Percentiles rank a stretch among this genome's conserved stretches.
Conservation (phyloP, 2,329 filamentous ascomycete genomes). For the Aspergillus tamarii region DNA sequence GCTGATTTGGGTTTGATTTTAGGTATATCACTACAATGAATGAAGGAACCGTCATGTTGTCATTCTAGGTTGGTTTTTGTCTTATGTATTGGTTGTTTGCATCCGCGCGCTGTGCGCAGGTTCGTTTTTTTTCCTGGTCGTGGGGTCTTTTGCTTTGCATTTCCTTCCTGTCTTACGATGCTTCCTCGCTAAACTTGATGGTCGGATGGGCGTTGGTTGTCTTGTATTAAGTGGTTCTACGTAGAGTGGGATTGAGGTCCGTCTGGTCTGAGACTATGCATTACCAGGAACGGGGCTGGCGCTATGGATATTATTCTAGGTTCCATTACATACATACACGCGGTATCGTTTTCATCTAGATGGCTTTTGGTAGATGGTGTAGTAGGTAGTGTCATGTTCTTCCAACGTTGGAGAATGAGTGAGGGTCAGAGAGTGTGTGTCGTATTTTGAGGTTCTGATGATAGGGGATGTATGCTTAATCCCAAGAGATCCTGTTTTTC, state of each 20-base stretch:
- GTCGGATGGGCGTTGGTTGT: not conserved
- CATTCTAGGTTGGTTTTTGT: conserved; percentile 1
- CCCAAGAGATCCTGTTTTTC: conserved; percentile 37
- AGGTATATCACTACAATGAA: conserved; percentile 93
- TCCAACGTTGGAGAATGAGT: not conserved
- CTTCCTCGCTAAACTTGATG: not conserved
- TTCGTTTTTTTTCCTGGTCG: not conserved
- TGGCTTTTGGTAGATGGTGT: not conserved
- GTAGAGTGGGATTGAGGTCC: not conserved
- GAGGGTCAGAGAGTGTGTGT: not conserved
- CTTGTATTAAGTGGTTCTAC: not conserved
- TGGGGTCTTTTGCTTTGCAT: not conserved
- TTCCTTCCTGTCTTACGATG: not conserved
- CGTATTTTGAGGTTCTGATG: not conserved
- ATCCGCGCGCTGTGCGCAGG: conserved; percentile 13
- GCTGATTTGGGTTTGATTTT: conserved; percentile 2
- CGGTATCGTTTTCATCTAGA: not conserved
- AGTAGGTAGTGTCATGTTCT: not conserved
- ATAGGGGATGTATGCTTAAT: conserved; percentile 18
- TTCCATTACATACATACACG: not conserved
- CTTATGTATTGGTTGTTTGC: not conserved
- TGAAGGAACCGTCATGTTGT: conserved; percentile 41
- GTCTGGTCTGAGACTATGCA: not conserved
- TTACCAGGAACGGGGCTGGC: not conserved
- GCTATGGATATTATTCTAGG: not conserved